Conservation (phyloP, 257 asterid species). For the Nicotiana noctiflora region DNA sequence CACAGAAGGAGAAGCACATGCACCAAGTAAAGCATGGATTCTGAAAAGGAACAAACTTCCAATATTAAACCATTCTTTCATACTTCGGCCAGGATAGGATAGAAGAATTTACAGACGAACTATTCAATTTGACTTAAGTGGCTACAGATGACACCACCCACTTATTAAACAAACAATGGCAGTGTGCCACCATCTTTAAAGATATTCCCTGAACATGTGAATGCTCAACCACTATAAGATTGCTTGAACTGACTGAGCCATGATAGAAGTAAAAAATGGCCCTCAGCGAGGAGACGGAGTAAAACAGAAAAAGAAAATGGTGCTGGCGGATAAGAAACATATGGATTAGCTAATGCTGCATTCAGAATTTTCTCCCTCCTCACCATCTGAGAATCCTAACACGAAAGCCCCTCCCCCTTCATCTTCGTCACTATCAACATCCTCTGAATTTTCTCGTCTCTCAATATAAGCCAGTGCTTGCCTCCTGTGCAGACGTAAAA, state of each 20-base stretch:
- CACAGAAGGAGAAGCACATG: neutral
- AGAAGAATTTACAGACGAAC: constrained; percentile 5
- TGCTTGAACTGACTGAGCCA: neutral
- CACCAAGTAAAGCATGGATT: too few relatives aligned
- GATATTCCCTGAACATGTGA: neutral
- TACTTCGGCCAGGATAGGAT: neutral
- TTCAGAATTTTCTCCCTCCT: constrained; percentile 50
- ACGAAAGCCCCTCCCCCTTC: constrained; percentile 24
- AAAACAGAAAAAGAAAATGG: neutral
- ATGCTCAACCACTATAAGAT: neutral
- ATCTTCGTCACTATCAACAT: constrained; percentile 37
- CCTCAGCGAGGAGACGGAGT: neutral
- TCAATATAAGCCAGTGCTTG: constrained; percentile 53
- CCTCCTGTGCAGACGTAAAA: constrained; percentile 66
- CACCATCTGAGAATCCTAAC: constrained; percentile 45
- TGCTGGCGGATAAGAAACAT: neutral
- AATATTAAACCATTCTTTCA: neutral
- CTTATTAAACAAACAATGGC: neutral
- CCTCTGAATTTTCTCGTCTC: constrained; percentile 33
- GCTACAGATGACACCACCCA: neutral
- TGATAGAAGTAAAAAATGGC: neutral
- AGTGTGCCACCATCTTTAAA: neutral
- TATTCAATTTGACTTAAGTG: neutral
- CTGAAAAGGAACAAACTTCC: neutral
- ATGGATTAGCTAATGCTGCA: constrained; percentile 51